These are phyloP conservation scores for Hypoxylon cercidicola DNA, from an alignment of 495 filamentous ascomycete genomes.

Conservation along the genomic window DNA sequence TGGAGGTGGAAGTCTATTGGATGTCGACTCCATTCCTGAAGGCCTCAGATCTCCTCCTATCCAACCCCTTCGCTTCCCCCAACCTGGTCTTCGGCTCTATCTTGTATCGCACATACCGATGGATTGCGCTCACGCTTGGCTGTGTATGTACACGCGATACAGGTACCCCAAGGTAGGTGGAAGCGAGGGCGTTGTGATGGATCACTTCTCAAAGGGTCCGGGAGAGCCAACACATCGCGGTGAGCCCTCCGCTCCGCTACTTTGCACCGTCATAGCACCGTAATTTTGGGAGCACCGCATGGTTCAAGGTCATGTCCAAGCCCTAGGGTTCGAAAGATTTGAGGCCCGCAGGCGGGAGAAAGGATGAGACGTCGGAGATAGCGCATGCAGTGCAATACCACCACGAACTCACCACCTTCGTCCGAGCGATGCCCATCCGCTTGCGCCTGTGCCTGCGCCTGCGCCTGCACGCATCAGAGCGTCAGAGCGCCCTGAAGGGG, in stretches of 20 bases:
- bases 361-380: constrained; percentile 37
- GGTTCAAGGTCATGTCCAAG: constrained; percentile 31
- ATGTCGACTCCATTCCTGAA: constrained; percentile 15
- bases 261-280: constrained; percentile 25
- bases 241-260: constrained; percentile 25
- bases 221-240: constrained; percentile 20
- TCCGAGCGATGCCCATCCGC: constrained; percentile 28
- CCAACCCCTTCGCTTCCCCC: constrained; percentile 24
- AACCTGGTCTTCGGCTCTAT: constrained; percentile 40
- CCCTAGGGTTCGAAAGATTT: constrained; percentile 29
- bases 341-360: constrained; percentile 25
- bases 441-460: constrained; percentile 13
- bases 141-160: too few species aligned
- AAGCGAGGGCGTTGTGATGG: constrained; percentile 24
- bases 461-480: constrained; percentile 2
- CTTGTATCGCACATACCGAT: constrained; percentile 10
- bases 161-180: constrained; percentile 1
- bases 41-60: constrained; percentile 1
- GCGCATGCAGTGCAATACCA: constrained; percentile 9
- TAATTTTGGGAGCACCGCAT: constrained; percentile 26
- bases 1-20: constrained; percentile 12
- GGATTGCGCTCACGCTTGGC: not conserved
- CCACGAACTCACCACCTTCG: constrained; percentile 5
- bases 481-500: constrained; percentile 1
- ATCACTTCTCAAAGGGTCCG: constrained; percentile 16